Evolutionary conservation across 805 yeast species (phyloP).

Genomic region (Candida odintsovae): DNA sequence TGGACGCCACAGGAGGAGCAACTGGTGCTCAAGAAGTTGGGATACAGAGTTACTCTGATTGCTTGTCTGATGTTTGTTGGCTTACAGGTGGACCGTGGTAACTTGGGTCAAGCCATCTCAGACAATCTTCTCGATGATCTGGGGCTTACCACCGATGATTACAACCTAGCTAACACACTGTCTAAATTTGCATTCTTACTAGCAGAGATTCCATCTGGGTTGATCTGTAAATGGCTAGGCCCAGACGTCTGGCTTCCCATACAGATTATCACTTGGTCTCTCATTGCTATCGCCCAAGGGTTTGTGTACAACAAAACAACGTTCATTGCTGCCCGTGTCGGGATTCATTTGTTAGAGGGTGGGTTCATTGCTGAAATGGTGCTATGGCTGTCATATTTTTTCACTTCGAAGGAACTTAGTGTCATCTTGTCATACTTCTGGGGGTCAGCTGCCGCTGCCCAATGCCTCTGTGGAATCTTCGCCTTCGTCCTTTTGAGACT

Average conservation of each 20-base stretch:
- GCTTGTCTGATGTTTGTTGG: conserved; percentile 54
- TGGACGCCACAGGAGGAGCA: conserved; percentile 51
- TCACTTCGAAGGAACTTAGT: conserved; percentile 52
- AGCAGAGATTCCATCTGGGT: conserved; percentile 57
- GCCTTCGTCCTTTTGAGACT: conserved; percentile 51
- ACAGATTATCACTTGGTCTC: conserved; percentile 52
- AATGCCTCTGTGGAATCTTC: conserved; percentile 40
- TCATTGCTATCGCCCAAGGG: conserved; percentile 50
- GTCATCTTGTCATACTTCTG: conserved; percentile 57
- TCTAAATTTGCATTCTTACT: conserved; percentile 35
- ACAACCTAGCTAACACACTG: conserved; percentile 53
- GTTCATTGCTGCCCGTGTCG: conserved; percentile 41
- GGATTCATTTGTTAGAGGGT: conserved; percentile 53
- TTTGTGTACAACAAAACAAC: conserved; percentile 34
- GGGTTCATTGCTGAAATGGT: conserved; percentile 66
- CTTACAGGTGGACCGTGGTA: conserved; percentile 52
- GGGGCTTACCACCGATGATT: conserved; percentile 45
- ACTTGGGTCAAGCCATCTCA: conserved; percentile 50
- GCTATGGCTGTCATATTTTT: conserved; percentile 65
- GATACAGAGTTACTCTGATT: conserved; percentile 45
- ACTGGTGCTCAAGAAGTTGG: conserved; percentile 41
- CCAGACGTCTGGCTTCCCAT: conserved; percentile 57
- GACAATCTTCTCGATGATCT: conserved; percentile 50
- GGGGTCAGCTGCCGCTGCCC: conserved; percentile 46
- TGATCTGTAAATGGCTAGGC: conserved; percentile 53